These are phyloP conservation scores for Populus simonii DNA, from an alignment of 345 rosid species.

Conservation along the genomic window DNA sequence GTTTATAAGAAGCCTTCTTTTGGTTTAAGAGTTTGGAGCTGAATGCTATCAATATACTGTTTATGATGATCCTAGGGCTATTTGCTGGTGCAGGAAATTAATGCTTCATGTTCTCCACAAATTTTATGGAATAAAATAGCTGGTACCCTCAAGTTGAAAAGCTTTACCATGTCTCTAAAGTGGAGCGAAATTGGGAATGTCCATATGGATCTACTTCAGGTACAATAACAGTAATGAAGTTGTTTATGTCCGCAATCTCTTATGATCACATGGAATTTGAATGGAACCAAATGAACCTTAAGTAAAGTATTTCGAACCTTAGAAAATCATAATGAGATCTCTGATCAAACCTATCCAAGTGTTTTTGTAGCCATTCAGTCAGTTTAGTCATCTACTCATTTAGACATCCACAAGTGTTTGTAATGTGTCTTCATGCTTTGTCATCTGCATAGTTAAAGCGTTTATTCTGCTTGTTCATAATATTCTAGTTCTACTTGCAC, in stretches of 20 bases:
- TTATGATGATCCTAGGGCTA: not conserved
- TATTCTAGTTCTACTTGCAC: no score
- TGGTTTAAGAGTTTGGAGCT: not conserved
- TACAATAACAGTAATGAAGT: slow-evolving; percentile 9
- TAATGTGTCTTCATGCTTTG: no score
- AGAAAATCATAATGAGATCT: no score
- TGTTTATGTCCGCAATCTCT: not conserved
- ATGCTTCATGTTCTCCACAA: slow-evolving; percentile 45
- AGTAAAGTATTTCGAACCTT: not conserved
- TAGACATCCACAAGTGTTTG: no score
- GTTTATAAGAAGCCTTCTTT: not conserved
- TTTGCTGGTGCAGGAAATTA: slow-evolving; percentile 41
- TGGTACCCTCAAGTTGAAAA: slow-evolving; percentile 42
- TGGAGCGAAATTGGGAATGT: slow-evolving; percentile 60
- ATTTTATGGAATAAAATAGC: slow-evolving; percentile 45
- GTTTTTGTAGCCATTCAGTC: not conserved
- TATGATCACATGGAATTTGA: not conserved
- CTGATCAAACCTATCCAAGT: no score
- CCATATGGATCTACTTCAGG: slow-evolving; percentile 49
- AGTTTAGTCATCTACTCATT: not conserved
- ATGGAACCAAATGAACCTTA: not conserved
- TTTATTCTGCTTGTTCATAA: no score
- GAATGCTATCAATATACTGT: not conserved
- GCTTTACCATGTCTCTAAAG: slow-evolving; percentile 43
- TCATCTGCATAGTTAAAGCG: no score